phyloP scores from a whole-genome alignment of 2,329 filamentous ascomycete species.

The Cryphonectria japonica region DNA sequence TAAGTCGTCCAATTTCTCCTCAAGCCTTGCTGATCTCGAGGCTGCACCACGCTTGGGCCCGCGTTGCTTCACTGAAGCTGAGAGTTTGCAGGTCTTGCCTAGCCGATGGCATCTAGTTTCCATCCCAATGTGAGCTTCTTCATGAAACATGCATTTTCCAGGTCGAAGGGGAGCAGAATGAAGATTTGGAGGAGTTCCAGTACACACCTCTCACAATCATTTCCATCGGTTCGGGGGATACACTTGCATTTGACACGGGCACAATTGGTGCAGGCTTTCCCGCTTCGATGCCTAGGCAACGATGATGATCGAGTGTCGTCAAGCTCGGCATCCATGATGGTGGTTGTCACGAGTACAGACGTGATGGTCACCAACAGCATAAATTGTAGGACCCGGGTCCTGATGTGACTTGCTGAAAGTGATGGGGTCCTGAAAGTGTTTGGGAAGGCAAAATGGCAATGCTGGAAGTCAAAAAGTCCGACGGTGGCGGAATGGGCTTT shows the following conservation, averaged over 20 bases:
- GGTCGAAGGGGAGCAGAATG: neutral
- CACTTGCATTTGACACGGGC: constrained; percentile 16
- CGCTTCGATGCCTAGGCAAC: neutral
- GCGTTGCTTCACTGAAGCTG: constrained; percentile 40
- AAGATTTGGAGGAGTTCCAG: neutral
- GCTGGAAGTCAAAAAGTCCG: neutral
- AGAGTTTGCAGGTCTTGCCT: neutral
- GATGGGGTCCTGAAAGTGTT: neutral
- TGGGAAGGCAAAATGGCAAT: neutral
- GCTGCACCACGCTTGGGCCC: constrained; percentile 38
- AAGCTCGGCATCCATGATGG: neutral
- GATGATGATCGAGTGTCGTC: neutral
- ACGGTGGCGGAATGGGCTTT: neutral
- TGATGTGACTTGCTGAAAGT: neutral
- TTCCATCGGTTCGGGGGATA: neutral
- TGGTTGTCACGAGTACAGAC: neutral
- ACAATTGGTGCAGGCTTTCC: constrained; percentile 16
- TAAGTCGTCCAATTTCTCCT: constrained; percentile 55
- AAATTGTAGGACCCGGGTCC: neutral
- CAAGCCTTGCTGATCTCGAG: constrained; percentile 48
- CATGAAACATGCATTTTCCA: neutral
- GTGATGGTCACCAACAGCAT: neutral
- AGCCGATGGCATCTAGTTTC: neutral
- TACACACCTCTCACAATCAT: neutral
- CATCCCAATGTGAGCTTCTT: neutral